Conservation (phyloP, 495 filamentous ascomycete species). For the Aspergillus sparsus region DNA sequence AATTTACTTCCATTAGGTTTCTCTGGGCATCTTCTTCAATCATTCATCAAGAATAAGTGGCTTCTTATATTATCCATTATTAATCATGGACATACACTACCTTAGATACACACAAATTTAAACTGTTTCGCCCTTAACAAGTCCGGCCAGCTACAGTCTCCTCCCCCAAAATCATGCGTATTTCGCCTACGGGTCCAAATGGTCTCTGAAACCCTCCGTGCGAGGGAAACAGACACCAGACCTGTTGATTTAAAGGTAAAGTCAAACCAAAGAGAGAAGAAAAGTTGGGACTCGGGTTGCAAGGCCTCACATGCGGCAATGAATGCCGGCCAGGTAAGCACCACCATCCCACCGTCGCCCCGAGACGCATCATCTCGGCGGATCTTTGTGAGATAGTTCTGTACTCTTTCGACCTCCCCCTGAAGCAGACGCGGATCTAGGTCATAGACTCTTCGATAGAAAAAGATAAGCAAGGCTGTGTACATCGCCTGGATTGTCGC, state of each 20-base stretch:
- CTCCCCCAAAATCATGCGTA: not conserved
- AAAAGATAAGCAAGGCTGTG: constrained; percentile 35
- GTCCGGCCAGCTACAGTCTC: not conserved
- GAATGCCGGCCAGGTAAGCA: constrained; percentile 33
- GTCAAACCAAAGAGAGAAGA: not conserved
- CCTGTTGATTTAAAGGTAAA: not conserved
- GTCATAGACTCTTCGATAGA: constrained; percentile 32
- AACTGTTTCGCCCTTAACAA: not conserved
- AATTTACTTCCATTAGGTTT: too few relatives aligned
- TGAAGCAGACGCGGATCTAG: constrained; percentile 29
- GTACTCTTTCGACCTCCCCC: constrained; percentile 23
- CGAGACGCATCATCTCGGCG: constrained; percentile 15
- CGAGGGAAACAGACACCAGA: not conserved
- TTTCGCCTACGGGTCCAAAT: not conserved
- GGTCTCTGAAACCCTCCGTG: not conserved
- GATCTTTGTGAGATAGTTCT: not conserved
- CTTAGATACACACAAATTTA: not conserved
- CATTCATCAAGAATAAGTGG: too few relatives aligned
- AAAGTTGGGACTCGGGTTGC: not conserved
- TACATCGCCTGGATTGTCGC: constrained; percentile 26
- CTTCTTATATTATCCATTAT: too few relatives aligned
- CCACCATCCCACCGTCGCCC: constrained; percentile 27
- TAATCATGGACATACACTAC: too few relatives aligned
- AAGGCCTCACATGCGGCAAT: constrained; percentile 38
- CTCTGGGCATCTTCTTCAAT: too few relatives aligned